Percentiles rank a stretch among this genome's conserved stretches.
Conservation (phyloP, 768 basidiomycete genomes). For the Leucosporidium scottii region DNA sequence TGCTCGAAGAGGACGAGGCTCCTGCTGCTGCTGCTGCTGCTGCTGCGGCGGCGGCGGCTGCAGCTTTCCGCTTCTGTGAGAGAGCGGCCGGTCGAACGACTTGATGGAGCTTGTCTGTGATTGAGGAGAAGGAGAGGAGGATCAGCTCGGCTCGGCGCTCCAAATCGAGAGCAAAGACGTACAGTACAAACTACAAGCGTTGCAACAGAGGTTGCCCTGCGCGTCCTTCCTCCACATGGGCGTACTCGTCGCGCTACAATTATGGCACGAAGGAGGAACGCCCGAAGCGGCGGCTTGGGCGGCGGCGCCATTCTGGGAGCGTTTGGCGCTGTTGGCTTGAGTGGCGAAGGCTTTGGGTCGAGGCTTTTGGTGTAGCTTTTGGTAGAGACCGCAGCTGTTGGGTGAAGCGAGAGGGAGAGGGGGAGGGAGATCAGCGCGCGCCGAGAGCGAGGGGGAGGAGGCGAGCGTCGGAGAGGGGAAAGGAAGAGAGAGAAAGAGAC, state of each 20-base stretch:
- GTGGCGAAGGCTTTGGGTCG: conserved; percentile 92
- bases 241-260: conserved; percentile 69
- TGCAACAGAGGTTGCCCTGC: conserved; percentile 74
- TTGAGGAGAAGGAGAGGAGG: neutral
- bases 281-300: conserved; percentile 27
- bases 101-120: conserved; percentile 30
- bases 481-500: neutral
- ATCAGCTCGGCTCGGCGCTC: neutral
- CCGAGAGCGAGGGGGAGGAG: neutral
- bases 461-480: neutral
- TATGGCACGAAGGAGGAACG: conserved; percentile 53
- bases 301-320: conserved; percentile 20
- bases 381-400: conserved; percentile 70
- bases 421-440: neutral
- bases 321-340: conserved; percentile 64
- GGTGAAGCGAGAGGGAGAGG: neutral
- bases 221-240: conserved; percentile 77
- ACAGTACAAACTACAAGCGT: conserved; percentile 79
- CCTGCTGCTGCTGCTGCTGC: too few relatives aligned
- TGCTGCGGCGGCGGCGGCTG: too few relatives aligned
- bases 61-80: conserved; percentile 18
- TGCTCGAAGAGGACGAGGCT: too few relatives aligned
- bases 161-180: neutral
- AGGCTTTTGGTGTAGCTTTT: conserved; percentile 93
- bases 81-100: conserved; percentile 25